Percentiles rank a stretch among this genome's conserved stretches.
Evolutionary conservation across 768 basidiomycete species (phyloP).

Genomic region (Mycena galericulata): DNA sequence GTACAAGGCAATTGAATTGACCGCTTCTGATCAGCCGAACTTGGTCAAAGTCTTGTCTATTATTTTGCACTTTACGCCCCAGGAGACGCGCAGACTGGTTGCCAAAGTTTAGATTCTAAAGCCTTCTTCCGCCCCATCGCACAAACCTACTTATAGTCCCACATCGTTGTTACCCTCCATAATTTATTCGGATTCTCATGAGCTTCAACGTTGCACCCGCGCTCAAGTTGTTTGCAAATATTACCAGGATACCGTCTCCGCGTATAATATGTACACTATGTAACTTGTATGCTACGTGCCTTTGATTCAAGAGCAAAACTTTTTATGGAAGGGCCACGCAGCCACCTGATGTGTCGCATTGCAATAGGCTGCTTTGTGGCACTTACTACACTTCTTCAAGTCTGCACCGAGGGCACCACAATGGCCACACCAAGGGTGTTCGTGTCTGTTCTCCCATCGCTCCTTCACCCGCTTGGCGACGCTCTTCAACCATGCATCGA

Average conservation of each 20-base stretch:
- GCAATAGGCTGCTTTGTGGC: slow-evolving; percentile 25
- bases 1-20: neutral
- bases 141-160: neutral
- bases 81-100: slow-evolving; percentile 89
- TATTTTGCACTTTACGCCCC: slow-evolving; percentile 94
- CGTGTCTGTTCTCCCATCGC: slow-evolving; percentile 22
- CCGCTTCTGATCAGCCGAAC: slow-evolving; percentile 68
- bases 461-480: slow-evolving; percentile 30
- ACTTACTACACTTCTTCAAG: slow-evolving; percentile 23
- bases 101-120: slow-evolving; percentile 77
- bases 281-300: too few species aligned
- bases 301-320: neutral
- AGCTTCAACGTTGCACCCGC: too few species aligned
- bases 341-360: slow-evolving; percentile 25
- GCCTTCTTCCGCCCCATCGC: too few species aligned
- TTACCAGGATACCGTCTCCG: too few species aligned
- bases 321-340: slow-evolving; percentile 35
- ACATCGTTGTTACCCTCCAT: neutral
- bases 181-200: too few species aligned
- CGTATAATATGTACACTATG: too few species aligned
- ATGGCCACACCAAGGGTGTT: slow-evolving; percentile 31
- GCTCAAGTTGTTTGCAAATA: too few species aligned
- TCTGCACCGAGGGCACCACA: slow-evolving; percentile 26
- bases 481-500: slow-evolving; percentile 24
- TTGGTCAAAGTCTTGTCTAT: slow-evolving; percentile 93